These are phyloP conservation scores for Heterobasidion occidentale DNA, from an alignment of 1,284 basidiomycete species.

Conservation along the genomic window DNA sequence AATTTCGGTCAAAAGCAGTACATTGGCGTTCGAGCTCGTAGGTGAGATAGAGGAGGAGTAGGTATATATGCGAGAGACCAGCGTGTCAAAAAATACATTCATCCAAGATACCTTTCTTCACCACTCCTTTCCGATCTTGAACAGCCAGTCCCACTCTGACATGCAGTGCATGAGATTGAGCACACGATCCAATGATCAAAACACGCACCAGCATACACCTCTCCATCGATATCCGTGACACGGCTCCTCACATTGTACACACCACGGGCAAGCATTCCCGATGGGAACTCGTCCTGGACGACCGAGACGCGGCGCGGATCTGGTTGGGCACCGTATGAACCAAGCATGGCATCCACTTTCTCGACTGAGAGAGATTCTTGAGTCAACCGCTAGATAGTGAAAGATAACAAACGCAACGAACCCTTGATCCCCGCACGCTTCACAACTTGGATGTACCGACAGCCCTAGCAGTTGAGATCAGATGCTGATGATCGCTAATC, in stretches of 20 bases:
- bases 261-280: conserved; percentile 79
- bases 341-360: conserved; percentile 86
- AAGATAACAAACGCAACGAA: conserved; percentile 18
- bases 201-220: conserved; percentile 62
- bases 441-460: conserved; percentile 80
- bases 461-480: conserved; percentile 39
- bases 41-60: not conserved
- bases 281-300: conserved; percentile 71
- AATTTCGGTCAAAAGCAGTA: not conserved
- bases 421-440: conserved; percentile 69
- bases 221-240: conserved; percentile 78
- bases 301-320: conserved; percentile 64
- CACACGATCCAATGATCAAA: too few relatives aligned
- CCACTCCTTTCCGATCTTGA: conserved; percentile 83
- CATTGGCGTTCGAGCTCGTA: not conserved
- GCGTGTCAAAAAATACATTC: not conserved
- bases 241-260: conserved; percentile 72
- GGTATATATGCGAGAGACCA: not conserved
- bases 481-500: conserved; percentile 3
- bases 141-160: conserved; percentile 74
- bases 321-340: conserved; percentile 72
- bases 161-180: too few relatives aligned
- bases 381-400: not conserved
- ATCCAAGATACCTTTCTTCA: conserved; percentile 18
- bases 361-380: conserved; percentile 47